A percentile compares a stretch with the other conserved stretches of the same genome.
Evolutionary conservation across 495 filamentous ascomycete species (phyloP).

Genomic region (Physcia stellaris): DNA sequence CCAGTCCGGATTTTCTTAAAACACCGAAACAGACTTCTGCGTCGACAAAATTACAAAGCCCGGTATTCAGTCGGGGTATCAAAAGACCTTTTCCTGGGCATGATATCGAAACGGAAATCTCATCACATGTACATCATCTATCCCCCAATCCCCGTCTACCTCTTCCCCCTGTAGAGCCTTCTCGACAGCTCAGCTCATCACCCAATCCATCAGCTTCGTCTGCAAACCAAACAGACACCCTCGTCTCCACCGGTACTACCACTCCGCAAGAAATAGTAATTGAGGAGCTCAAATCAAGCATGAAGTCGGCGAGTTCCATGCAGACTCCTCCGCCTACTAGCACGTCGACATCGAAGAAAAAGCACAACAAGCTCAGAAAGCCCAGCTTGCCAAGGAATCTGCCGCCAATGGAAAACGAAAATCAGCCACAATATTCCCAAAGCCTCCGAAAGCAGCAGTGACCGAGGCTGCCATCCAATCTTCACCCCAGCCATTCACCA

Average conservation of each 20-base stretch:
- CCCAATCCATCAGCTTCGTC: slow-evolving; percentile 32
- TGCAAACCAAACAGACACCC: slow-evolving; percentile 19
- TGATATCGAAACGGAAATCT: slow-evolving; percentile 29
- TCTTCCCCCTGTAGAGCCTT: slow-evolving; percentile 43
- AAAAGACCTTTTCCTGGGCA: slow-evolving; percentile 15
- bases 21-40: slow-evolving; percentile 32
- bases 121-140: slow-evolving; percentile 44
- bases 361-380: slow-evolving; percentile 21
- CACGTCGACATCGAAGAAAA: slow-evolving; percentile 28
- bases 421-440: slow-evolving; percentile 13
- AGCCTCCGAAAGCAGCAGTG: slow-evolving; percentile 24
- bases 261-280: slow-evolving; percentile 25
- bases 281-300: slow-evolving; percentile 27
- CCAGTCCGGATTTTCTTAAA: slow-evolving; percentile 37
- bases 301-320: slow-evolving; percentile 41
- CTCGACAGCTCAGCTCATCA: slow-evolving; percentile 41
- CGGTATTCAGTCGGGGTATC: slow-evolving; percentile 14
- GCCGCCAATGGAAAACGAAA: slow-evolving; percentile 8
- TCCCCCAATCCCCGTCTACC: slow-evolving; percentile 37
- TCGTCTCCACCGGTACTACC: slow-evolving; percentile 8
- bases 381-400: slow-evolving; percentile 21
- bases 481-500: slow-evolving; percentile 35
- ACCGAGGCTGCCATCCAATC: slow-evolving; percentile 30
- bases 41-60: slow-evolving; percentile 14
- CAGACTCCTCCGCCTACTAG: slow-evolving; percentile 55